Evolutionary conservation across 441 rosid species (phyloP).

Genomic region (Croton laevigatus): DNA sequence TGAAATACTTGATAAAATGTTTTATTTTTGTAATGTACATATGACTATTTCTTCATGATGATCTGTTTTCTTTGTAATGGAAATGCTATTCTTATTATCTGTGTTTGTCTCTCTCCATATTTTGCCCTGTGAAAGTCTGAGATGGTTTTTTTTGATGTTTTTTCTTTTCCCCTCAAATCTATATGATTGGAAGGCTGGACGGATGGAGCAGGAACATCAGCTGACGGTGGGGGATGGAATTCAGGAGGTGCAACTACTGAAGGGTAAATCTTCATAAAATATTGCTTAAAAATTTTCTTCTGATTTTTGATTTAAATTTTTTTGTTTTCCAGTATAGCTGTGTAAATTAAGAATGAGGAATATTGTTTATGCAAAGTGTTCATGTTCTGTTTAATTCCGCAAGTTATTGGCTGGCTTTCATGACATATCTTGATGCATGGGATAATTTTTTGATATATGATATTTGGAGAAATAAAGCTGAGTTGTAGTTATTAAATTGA

Average conservation of each 20-base stretch:
- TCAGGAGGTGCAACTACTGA: conserved; percentile 50
- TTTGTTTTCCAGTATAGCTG: neutral
- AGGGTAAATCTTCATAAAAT: conserved; percentile 34
- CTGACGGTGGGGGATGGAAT: conserved; percentile 58
- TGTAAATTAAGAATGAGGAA: neutral
- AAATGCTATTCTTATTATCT: neutral
- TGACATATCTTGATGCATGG: neutral
- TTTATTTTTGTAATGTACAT: neutral
- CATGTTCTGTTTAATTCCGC: neutral
- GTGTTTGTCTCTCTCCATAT: neutral
- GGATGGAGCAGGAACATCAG: conserved; percentile 57
- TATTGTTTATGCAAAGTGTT: neutral
- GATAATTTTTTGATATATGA: neutral
- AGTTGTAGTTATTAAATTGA: neutral
- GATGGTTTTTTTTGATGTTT: conserved; percentile 3
- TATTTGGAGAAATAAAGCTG: neutral
- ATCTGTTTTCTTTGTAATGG: neutral
- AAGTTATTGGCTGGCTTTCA: neutral
- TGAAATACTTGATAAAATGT: neutral
- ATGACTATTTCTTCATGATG: neutral
- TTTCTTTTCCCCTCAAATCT: neutral
- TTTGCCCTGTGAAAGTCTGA: conserved; percentile 18
- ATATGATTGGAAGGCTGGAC: conserved; percentile 49
- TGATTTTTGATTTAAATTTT: neutral
- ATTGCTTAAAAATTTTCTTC: conserved; percentile 7